Base-by-base conservation (phyloP, 257 asterid species). In the Rauvolfia tetraphylla region DNA sequence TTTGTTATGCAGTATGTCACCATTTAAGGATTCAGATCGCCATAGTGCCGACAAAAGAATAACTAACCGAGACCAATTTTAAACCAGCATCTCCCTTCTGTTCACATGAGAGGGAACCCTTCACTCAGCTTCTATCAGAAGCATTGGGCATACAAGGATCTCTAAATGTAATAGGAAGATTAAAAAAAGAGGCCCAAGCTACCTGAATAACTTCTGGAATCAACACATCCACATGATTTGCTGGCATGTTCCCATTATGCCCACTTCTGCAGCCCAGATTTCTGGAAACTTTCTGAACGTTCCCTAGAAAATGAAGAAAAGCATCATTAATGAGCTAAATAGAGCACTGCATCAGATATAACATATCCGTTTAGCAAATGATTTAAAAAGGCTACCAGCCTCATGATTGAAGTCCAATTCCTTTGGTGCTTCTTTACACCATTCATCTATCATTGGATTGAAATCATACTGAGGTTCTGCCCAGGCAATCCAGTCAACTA, bases 401-500 rank as follows among this genome's bases (percentile, higher is more conserved):
- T 92, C 97, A 65, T 73, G 85, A 84, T 90, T 89, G 80, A 94
- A 94, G 77, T 94, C 97, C 71, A 94, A 88, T 87, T 94, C 98
- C 85, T 89, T 94, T 22, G 98, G 98, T 75, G 97, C 95, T 86
- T 94, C 98, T 83, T 90, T 94, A 90, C 98, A 94, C 98, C 98
- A 94, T 82, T 94, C 98, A 77, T 94, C 97, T 81, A 94, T 92
- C 97, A 94, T 92, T 46, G 98, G 92, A 78, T 92, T 92, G 85
- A 94, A 94, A 84, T 94, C 74, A 82, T 92, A 94, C 51, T 94
- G 98, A 44, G 98, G 97, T 86, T 94, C 98, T 44, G 97, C 98
- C 98, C 98, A 94, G 66, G 98, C 98, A 81, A 94, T 87, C 98
- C 98, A 94, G 84, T 94, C 98, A 80, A 92, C 93, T 77, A 94